phyloP scores from a whole-genome alignment of 495 filamentous ascomycete genomes.

The Cryomyces minteri region DNA sequence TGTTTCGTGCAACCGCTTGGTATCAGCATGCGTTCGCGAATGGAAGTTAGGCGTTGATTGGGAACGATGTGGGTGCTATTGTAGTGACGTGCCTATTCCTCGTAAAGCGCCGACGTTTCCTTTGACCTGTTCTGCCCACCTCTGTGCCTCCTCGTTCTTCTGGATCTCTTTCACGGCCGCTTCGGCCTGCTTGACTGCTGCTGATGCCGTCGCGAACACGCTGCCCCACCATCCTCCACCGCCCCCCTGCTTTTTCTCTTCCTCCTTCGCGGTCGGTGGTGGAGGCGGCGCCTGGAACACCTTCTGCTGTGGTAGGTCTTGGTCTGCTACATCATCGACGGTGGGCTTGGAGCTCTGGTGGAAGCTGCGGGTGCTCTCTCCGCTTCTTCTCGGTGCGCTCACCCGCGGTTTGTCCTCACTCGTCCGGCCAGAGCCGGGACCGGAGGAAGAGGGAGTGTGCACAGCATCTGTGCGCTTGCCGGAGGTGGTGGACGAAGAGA shows the following conservation, averaged over 20 bases:
- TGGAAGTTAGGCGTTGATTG: neutral
- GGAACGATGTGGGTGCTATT: neutral
- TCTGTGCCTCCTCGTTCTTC: constrained; percentile 87
- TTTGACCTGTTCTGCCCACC: constrained; percentile 87
- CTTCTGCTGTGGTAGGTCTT: constrained; percentile 33
- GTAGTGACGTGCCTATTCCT: constrained; percentile 47
- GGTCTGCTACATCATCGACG: constrained; percentile 19
- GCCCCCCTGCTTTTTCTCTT: constrained; percentile 20
- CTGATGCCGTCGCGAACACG: constrained; percentile 43
- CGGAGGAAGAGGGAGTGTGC: constrained; percentile 30
- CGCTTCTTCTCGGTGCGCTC: constrained; percentile 41
- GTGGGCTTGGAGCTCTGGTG: constrained; percentile 31
- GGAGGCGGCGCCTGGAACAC: constrained; percentile 5
- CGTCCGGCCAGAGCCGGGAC: constrained; percentile 16
- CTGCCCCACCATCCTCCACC: constrained; percentile 88
- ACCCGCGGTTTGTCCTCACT: constrained; percentile 38
- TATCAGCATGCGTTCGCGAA: constrained; percentile 8
- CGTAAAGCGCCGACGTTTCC: constrained; percentile 73
- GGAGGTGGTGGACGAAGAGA: constrained; percentile 37
- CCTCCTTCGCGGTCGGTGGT: constrained; percentile 16
- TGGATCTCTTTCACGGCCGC: constrained; percentile 87
- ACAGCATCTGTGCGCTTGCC: constrained; percentile 38
- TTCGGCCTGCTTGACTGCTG: constrained; percentile 89
- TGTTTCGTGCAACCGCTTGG: constrained; percentile 16
- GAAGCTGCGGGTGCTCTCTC: constrained; percentile 52